phyloP scores from a whole-genome alignment of 495 filamentous ascomycete genomes.

The Neurospora sublineolata region DNA sequence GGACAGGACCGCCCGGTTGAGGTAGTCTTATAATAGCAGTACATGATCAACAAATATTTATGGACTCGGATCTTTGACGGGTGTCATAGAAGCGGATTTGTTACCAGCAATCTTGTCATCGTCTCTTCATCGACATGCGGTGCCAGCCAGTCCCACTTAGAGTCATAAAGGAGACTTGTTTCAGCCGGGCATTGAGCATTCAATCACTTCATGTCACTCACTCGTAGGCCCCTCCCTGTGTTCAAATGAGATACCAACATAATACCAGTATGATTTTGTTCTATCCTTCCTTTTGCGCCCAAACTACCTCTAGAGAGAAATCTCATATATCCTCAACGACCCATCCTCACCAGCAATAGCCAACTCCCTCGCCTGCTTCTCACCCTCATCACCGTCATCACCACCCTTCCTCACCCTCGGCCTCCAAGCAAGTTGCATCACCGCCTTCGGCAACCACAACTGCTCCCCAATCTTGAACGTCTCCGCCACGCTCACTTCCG shows the following conservation, averaged over 20 bases:
- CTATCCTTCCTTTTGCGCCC: background rate
- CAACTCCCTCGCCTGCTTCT: slow-evolving; percentile 37
- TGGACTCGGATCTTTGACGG: background rate
- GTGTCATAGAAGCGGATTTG: too few relatives aligned
- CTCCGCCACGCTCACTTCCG: slow-evolving; percentile 32
- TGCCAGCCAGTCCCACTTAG: background rate
- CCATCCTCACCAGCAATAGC: slow-evolving; percentile 77
- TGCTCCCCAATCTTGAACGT: slow-evolving; percentile 31
- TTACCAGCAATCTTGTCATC: background rate
- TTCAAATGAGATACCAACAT: background rate
- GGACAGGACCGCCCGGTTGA: background rate
- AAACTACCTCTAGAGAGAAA: slow-evolving; percentile 21
- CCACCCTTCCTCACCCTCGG: slow-evolving; percentile 28
- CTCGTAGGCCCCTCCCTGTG: too few relatives aligned
- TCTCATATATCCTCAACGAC: slow-evolving; percentile 60
- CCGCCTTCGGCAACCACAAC: slow-evolving; percentile 54
- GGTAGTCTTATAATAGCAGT: background rate
- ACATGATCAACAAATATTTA: background rate
- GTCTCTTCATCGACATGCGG: background rate
- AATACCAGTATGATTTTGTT: background rate
- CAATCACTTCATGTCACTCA: background rate
- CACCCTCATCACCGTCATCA: background rate
- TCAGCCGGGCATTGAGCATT: background rate
- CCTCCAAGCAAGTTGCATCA: slow-evolving; percentile 69
- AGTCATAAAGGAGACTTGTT: background rate